Percentiles rank a stretch among this genome's conserved stretches.
These are phyloP conservation scores for Candida nemodendra DNA, from an alignment of 805 yeast genomes.

Conservation along the genomic window DNA sequence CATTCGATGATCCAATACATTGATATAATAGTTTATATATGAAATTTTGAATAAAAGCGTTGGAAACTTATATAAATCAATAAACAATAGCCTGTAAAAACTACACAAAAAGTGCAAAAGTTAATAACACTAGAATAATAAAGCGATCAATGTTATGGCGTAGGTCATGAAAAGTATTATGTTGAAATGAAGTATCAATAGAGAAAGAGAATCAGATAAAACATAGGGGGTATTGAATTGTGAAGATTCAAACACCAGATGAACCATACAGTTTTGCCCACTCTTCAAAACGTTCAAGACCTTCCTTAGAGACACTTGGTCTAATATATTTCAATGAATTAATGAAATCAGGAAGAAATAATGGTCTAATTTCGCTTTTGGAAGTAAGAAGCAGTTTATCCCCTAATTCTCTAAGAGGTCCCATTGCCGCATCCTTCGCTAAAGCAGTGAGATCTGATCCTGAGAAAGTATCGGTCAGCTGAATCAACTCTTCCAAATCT, in stretches of 20 bases:
- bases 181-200: too few relatives aligned
- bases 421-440: conserved; percentile 98
- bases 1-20: too few relatives aligned
- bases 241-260: conserved; percentile 79
- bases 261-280: conserved; percentile 91
- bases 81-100: too few relatives aligned
- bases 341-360: conserved; percentile 69
- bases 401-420: conserved; percentile 87
- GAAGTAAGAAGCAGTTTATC: conserved; percentile 71
- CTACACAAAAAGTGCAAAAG: too few relatives aligned
- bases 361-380: conserved; percentile 75
- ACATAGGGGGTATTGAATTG: too few relatives aligned
- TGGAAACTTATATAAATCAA: too few relatives aligned
- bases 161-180: too few relatives aligned
- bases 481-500: conserved; percentile 61
- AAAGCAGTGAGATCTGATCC: conserved; percentile 91
- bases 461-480: conserved; percentile 66
- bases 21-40: too few relatives aligned
- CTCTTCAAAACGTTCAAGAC: conserved; percentile 73
- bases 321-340: conserved; percentile 75
- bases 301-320: conserved; percentile 85
- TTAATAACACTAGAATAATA: too few relatives aligned
- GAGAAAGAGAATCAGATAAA: too few relatives aligned
- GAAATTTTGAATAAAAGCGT: too few relatives aligned
- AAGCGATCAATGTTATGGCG: too few relatives aligned